Conservation (phyloP, 2,329 filamentous ascomycete species). For the Calonectria crousiana region DNA sequence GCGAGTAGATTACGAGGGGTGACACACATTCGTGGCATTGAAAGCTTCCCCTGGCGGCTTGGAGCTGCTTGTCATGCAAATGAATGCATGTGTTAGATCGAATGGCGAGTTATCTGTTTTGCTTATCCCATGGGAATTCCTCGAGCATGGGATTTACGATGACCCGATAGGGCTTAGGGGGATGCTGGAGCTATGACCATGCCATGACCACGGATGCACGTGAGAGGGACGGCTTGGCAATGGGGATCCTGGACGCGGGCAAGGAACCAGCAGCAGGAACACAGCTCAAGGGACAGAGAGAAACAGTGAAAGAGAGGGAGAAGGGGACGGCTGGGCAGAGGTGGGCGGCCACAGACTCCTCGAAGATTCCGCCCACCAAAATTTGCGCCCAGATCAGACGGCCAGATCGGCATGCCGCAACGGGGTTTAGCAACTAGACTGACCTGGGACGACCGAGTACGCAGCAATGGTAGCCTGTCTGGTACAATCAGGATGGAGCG, state of each 20-base stretch:
- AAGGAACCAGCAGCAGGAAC: not conserved
- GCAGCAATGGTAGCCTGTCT: not conserved
- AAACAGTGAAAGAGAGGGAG: conserved; percentile 2
- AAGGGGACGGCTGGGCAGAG: conserved; percentile 5
- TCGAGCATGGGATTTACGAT: conserved; percentile 19
- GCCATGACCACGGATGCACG: conserved; percentile 36
- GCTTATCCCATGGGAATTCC: conserved; percentile 24
- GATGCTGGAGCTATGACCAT: conserved; percentile 46
- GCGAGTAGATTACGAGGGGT: conserved; percentile 29
- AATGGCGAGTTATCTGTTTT: conserved; percentile 25
- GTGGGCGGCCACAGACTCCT: conserved; percentile 20
- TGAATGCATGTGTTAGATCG: conserved; percentile 37
- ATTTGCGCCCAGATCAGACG: conserved; percentile 26
- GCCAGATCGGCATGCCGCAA: conserved; percentile 36
- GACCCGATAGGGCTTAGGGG: conserved; percentile 43
- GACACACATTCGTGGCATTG: conserved; percentile 32
- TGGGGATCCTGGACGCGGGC: not conserved
- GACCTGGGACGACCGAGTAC: conserved; percentile 7
- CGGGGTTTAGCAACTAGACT: conserved; percentile 15
- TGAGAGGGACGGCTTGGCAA: conserved; percentile 36
- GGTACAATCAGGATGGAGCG: conserved; percentile 13
- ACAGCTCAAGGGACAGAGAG: not conserved
- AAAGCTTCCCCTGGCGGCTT: conserved; percentile 9
- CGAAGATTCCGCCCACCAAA: conserved; percentile 14
- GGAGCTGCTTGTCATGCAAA: conserved; percentile 29